Percentiles rank a stretch among this genome's conserved stretches.
phyloP scores from a whole-genome alignment of 2,329 filamentous ascomycete genomes.

The Neonectria ditissima region DNA sequence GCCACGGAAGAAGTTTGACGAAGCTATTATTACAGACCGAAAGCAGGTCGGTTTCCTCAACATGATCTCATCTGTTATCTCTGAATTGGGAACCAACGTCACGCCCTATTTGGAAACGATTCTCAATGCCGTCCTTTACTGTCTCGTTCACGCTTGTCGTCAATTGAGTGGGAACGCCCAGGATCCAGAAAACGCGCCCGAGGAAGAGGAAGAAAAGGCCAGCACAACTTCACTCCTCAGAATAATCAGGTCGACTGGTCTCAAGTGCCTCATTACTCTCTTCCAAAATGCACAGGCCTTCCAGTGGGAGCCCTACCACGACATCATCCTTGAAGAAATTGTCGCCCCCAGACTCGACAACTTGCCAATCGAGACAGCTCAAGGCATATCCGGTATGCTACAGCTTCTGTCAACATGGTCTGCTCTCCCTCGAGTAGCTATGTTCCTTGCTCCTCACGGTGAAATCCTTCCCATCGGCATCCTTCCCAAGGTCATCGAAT shows the following conservation, averaged over 20 bases:
- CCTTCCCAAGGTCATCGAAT: slow-evolving; percentile 78
- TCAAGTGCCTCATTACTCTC: slow-evolving; percentile 84
- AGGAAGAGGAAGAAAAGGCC: slow-evolving; percentile 57
- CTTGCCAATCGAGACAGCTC: slow-evolving; percentile 85
- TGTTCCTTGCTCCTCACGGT: slow-evolving; percentile 68
- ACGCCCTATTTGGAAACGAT: slow-evolving; percentile 75
- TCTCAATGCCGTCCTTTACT: slow-evolving; percentile 84
- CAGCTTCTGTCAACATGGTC: slow-evolving; percentile 87
- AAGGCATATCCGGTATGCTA: slow-evolving; percentile 86
- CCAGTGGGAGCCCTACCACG: slow-evolving; percentile 78
- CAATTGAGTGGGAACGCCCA: slow-evolving; percentile 60
- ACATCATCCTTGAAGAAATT: slow-evolving; percentile 78
- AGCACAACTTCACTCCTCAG: slow-evolving; percentile 70
- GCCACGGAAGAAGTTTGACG: slow-evolving; percentile 63
- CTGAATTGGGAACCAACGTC: slow-evolving; percentile 82
- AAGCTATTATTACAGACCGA: slow-evolving; percentile 72
- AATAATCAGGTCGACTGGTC: slow-evolving; percentile 75
- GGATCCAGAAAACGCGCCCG: slow-evolving; percentile 51
- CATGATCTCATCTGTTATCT: slow-evolving; percentile 89
- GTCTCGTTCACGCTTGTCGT: slow-evolving; percentile 77
- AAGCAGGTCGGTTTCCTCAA: slow-evolving; percentile 93
- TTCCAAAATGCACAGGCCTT: slow-evolving; percentile 79
- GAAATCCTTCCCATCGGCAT: slow-evolving; percentile 67
- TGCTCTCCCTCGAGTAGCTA: slow-evolving; percentile 70
- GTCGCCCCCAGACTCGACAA: slow-evolving; percentile 82